These are phyloP conservation scores for Salix koriyanagi DNA, from an alignment of 345 rosid genomes.

Conservation along the genomic window DNA sequence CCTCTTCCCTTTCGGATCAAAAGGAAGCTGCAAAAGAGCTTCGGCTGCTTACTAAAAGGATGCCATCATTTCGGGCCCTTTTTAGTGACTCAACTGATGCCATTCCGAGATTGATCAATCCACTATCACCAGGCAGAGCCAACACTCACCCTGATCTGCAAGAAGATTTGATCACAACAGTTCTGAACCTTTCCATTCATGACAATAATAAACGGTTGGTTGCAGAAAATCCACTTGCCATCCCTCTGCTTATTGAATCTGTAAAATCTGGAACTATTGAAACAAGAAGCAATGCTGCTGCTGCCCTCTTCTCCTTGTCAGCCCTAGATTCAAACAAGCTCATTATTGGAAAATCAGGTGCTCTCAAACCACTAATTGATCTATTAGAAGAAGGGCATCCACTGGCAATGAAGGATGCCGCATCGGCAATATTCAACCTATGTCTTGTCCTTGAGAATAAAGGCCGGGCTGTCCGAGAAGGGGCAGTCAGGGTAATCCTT, in stretches of 20 bases:
- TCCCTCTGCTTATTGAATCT: constrained; percentile 43
- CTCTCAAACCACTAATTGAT: constrained; percentile 42
- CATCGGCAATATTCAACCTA: constrained; percentile 43
- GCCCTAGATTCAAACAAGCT: constrained; percentile 30
- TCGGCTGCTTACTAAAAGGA: constrained; percentile 40
- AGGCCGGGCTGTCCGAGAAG: constrained; percentile 34
- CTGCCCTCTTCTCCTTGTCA: constrained; percentile 43
- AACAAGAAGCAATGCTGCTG: constrained; percentile 54
- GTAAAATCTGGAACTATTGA: constrained; percentile 34
- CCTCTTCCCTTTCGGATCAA: constrained; percentile 40
- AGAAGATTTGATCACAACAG: constrained; percentile 40
- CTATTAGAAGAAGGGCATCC: constrained; percentile 43
- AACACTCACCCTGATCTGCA: constrained; percentile 34
- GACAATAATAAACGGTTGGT: constrained; percentile 34
- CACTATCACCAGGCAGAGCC: constrained; percentile 21
- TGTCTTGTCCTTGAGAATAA: constrained; percentile 33
- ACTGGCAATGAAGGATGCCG: constrained; percentile 37
- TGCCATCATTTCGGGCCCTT: constrained; percentile 35
- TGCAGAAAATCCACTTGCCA: constrained; percentile 34
- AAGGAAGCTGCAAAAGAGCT: constrained; percentile 49
- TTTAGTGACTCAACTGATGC: constrained; percentile 30
- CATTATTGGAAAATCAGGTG: constrained; percentile 47
- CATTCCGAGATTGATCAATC: constrained; percentile 38
- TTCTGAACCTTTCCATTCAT: constrained; percentile 46
- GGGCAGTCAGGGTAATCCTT: constrained; percentile 37